Conservation (phyloP, 805 yeast genomes). For the Yarrowia yakushimensis region DNA sequence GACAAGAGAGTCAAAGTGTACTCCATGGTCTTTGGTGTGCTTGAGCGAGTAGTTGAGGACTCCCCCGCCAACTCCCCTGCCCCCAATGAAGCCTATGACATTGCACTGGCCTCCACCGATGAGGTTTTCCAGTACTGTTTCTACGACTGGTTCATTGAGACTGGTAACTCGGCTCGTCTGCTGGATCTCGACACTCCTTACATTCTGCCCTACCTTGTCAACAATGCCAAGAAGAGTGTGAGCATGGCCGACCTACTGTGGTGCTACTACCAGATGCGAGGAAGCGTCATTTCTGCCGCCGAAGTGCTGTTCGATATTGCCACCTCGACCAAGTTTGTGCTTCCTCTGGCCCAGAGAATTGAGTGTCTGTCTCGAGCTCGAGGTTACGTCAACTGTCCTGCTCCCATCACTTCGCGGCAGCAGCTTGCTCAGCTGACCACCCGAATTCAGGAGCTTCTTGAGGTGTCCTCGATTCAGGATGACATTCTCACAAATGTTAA, state of each 20-base stretch:
- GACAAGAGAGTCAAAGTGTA: constrained; percentile 59
- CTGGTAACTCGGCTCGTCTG: constrained; percentile 72
- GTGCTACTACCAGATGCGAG: constrained; percentile 82
- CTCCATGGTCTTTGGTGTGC: constrained; percentile 67
- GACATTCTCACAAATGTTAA: constrained; percentile 45
- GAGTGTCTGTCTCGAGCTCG: constrained; percentile 88
- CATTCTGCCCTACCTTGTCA: constrained; percentile 68
- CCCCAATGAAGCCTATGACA: constrained; percentile 50
- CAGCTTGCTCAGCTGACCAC: constrained; percentile 67
- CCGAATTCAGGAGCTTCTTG: constrained; percentile 72
- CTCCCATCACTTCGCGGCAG: constrained; percentile 73
- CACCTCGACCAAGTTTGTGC: constrained; percentile 59
- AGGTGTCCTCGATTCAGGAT: constrained; percentile 81
- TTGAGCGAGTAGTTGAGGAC: constrained; percentile 57
- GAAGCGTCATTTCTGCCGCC: constrained; percentile 79
- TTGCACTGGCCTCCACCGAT: constrained; percentile 72
- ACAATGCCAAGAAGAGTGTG: constrained; percentile 49
- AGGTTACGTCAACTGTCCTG: constrained; percentile 83
- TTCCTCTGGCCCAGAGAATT: constrained; percentile 68
- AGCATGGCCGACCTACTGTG: constrained; percentile 80
- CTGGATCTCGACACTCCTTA: constrained; percentile 79
- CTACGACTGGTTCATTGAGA: constrained; percentile 85
- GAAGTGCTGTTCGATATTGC: constrained; percentile 70
- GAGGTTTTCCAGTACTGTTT: constrained; percentile 86
- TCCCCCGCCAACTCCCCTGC: constrained; percentile 55